Percentiles rank a stretch among this genome's conserved stretches.
phyloP scores from a whole-genome alignment of 768 basidiomycete genomes.

The Lentinula sp. region DNA sequence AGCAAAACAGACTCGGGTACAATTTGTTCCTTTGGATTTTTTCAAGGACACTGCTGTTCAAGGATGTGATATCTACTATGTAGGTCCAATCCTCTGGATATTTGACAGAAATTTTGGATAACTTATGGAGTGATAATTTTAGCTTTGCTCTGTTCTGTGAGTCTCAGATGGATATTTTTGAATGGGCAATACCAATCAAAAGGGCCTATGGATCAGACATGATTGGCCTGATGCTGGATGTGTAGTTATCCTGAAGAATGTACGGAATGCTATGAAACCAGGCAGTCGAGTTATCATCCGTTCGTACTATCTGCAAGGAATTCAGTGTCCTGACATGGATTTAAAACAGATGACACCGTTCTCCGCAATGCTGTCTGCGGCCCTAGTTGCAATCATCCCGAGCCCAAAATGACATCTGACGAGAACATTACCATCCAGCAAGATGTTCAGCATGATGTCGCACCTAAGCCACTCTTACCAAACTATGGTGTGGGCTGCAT shows the following conservation, averaged over 20 bases:
- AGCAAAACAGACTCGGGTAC: slow-evolving; percentile 24
- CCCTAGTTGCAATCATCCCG: background rate
- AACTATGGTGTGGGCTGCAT: slow-evolving; percentile 39
- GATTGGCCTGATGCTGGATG: slow-evolving; percentile 34
- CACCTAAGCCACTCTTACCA: slow-evolving; percentile 38
- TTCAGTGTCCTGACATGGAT: background rate
- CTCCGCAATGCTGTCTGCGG: slow-evolving; percentile 21
- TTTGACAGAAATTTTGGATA: background rate
- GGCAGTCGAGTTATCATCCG: slow-evolving; percentile 31
- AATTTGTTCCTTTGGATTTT: slow-evolving; percentile 34
- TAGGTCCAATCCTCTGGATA: slow-evolving; percentile 14
- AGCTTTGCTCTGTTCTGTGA: slow-evolving; percentile 32
- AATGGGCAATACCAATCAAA: background rate
- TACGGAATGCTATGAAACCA: slow-evolving; percentile 28
- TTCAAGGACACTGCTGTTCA: slow-evolving; percentile 27
- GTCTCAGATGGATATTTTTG: slow-evolving; percentile 4
- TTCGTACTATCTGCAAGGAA: slow-evolving; percentile 11
- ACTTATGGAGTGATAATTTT: background rate
- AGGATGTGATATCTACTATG: slow-evolving; percentile 35
- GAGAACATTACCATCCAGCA: no score
- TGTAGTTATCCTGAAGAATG: slow-evolving; percentile 26
- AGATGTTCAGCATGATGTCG: slow-evolving; percentile 4
- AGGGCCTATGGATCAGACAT: slow-evolving; percentile 21
- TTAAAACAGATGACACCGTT: slow-evolving; percentile 27
- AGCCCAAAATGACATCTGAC: background rate